phyloP scores from a whole-genome alignment of 495 filamentous ascomycete genomes.

The Lasiosphaeriaceae sp. region DNA sequence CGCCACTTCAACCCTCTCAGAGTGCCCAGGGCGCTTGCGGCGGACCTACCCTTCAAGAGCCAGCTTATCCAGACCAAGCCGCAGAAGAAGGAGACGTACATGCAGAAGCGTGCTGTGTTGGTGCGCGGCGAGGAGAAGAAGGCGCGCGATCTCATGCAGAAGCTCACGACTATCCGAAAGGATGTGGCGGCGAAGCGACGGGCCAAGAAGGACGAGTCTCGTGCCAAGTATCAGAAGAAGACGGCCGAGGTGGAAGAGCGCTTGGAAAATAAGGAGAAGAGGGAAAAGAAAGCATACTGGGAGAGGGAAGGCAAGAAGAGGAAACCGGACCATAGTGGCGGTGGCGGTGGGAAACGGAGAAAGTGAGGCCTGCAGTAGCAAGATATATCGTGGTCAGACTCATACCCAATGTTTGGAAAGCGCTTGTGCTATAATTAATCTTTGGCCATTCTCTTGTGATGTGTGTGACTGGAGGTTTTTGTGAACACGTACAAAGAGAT shows the following conservation, averaged over 20 bases:
- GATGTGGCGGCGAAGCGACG: conserved; percentile 80
- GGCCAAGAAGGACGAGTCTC: conserved; percentile 79
- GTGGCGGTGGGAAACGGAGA: conserved; percentile 57
- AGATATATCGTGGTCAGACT: no score
- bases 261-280: conserved; percentile 77
- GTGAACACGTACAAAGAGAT: no score
- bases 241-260: conserved; percentile 76
- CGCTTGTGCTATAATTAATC: no score
- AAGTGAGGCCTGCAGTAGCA: neutral
- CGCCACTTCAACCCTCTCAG: conserved; percentile 93
- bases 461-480: neutral
- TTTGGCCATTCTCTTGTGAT: neutral
- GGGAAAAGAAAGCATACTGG: conserved; percentile 92
- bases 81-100: conserved; percentile 78
- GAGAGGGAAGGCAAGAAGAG: conserved; percentile 91
- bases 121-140: conserved; percentile 74
- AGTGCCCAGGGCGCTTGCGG: conserved; percentile 78
- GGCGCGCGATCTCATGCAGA: conserved; percentile 86
- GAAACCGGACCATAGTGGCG: conserved; percentile 57
- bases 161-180: conserved; percentile 85
- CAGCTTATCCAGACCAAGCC: conserved; percentile 80
- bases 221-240: conserved; percentile 73
- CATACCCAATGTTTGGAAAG: no score
- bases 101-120: conserved; percentile 91
- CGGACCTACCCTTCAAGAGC: conserved; percentile 85